Evolutionary conservation across 208 protist species (phyloP).

Genomic region (Leishmania tarentolae): DNA sequence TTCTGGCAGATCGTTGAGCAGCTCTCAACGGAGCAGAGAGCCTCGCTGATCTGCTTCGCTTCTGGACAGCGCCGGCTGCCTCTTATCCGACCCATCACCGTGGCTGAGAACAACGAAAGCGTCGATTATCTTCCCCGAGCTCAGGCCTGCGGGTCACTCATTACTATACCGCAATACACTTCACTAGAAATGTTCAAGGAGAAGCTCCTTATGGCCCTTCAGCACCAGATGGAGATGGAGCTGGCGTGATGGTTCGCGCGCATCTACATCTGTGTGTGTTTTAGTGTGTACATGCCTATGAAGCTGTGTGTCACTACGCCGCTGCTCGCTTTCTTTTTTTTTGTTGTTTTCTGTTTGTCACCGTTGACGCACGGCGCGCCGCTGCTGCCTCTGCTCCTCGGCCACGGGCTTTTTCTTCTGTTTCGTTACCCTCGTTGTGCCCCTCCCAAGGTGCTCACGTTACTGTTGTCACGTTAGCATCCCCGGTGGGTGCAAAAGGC

Average conservation of each 20-base stretch:
- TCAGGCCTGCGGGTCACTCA: slow-evolving; percentile 89
- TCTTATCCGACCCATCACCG: slow-evolving; percentile 70
- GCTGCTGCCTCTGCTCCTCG: too few relatives aligned
- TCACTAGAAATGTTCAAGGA: slow-evolving; percentile 76
- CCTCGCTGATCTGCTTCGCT: slow-evolving; percentile 87
- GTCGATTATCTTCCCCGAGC: slow-evolving; percentile 83
- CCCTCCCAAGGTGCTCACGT: not conserved
- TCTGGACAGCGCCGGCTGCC: slow-evolving; percentile 85
- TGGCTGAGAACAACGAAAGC: slow-evolving; percentile 81
- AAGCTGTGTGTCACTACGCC: not conserved
- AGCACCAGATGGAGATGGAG: slow-evolving; percentile 92
- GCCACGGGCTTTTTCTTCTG: not conserved
- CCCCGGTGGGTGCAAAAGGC: too few relatives aligned
- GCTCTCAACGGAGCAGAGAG: slow-evolving; percentile 77
- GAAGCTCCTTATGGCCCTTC: slow-evolving; percentile 76
- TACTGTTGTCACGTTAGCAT: not conserved
- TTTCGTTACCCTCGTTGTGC: slow-evolving; percentile 3
- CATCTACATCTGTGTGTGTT: not conserved
- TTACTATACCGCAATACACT: slow-evolving; percentile 83
- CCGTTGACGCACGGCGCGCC: not conserved
- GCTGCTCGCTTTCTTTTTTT: not conserved
- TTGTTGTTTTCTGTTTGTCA: too few relatives aligned
- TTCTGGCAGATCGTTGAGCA: slow-evolving; percentile 90
- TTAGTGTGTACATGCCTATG: not conserved
- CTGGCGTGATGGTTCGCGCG: slow-evolving; percentile 47